A percentile compares a stretch with the other conserved stretches of the same genome.
Evolutionary conservation across 2,329 filamentous ascomycete species (phyloP).

Genomic region (Phaeosphaeria sp.): DNA sequence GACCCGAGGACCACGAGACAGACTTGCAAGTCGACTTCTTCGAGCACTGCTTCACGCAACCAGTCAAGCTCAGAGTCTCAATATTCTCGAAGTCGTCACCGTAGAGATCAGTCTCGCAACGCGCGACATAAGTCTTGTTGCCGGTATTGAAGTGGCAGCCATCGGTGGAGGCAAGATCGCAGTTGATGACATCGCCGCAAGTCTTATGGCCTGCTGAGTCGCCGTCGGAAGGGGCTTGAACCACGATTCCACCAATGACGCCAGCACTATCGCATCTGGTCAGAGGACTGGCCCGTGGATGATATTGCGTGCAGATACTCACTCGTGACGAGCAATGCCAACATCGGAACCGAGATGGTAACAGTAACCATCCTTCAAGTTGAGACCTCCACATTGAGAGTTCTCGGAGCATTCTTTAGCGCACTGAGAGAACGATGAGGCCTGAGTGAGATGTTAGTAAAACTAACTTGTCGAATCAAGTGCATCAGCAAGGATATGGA

Average conservation of each 20-base stretch:
- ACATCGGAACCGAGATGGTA: constrained; percentile 15
- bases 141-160: constrained; percentile 9
- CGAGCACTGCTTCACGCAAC: constrained; percentile 4
- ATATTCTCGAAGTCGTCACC: constrained; percentile 10
- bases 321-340: constrained; percentile 7
- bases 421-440: constrained; percentile 12
- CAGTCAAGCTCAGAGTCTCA: not conserved
- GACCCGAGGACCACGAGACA: constrained; percentile 11
- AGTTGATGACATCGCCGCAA: not conserved
- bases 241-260: not conserved
- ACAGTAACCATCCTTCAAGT: constrained; percentile 15
- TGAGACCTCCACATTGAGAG: constrained; percentile 11
- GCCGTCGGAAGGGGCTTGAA: not conserved
- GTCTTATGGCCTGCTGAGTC: constrained; percentile 8
- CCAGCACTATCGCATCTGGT: not conserved
- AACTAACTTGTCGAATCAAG: not conserved
- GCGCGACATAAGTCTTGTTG: constrained; percentile 4
- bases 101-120: constrained; percentile 17
- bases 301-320: not conserved
- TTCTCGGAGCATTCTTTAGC: constrained; percentile 13
- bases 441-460: constrained; percentile 2
- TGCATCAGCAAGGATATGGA: not conserved
- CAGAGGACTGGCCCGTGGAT: not conserved
- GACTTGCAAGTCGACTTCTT: constrained; percentile 4
- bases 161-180: constrained; percentile 5